Base-by-base conservation (phyloP, 2,329 filamentous ascomycete genomes). In the Teratosphaeria zuluensis region DNA sequence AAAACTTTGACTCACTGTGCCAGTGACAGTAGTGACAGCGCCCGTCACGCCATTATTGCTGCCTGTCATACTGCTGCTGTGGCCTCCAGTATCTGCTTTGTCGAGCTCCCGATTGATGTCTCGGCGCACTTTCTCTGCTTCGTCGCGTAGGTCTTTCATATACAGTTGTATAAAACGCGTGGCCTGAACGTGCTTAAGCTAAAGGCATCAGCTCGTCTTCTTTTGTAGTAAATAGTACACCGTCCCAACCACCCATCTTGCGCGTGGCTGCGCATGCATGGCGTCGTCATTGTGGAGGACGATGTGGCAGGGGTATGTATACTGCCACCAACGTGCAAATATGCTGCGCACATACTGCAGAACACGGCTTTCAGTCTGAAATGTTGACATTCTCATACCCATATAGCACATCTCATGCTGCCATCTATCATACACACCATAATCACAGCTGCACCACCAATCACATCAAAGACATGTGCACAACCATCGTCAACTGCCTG, bases 1-100 rank as follows among this genome's bases (percentile, higher is more conserved):
- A 21, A 19, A 11, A 5, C 2, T 3, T 14, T 35, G 33, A 58
- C 61, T 53, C 59, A 82, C 69, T 1, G 80, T 81, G 0, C 78
- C 80, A 4, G 80, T 82, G 55, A 81, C 79, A 63, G 80, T 80
- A 63, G 80, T 81, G 57, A 80, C 75, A 58, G 79, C 78, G 55
- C 78, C 78, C 0, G 78, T 79, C 55, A 77, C 74, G 62, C 78
- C 78, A 52, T 66, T 73, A 64, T 64, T 73, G 59, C 59, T 61
- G 53, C 38, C 51, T 32, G 61, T 46, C 63, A 65, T 65, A 35
- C n/a, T 62, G 58, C 19, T n/a, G 52, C 51, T 51, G n/a, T 30
- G 6, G 24, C 31, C 28, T 28, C 35, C 32, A 11, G 53, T 46
- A 38, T 53, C 28, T 12, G 51, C 46, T 53, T 57, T 53, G 48